A percentile compares a stretch with the other conserved stretches of the same genome.
These are phyloP conservation scores for Aspergillus wentii DNA, from an alignment of 495 filamentous ascomycete species.

Conservation along the genomic window DNA sequence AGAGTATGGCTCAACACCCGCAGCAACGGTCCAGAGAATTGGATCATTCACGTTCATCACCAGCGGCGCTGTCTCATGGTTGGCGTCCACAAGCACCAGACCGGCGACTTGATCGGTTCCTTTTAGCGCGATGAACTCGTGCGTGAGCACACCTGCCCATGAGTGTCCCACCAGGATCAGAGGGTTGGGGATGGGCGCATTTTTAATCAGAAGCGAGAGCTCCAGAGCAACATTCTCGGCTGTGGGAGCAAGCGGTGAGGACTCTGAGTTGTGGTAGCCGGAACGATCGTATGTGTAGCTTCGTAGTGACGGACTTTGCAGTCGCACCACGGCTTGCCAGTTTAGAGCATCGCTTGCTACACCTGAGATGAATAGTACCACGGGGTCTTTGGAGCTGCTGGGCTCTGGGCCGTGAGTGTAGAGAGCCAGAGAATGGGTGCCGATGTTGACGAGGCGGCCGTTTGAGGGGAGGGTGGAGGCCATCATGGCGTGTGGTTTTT, in stretches of 20 bases:
- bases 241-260: constrained; percentile 4
- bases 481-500: constrained; percentile 1
- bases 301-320: constrained; percentile 4
- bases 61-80: constrained; percentile 11
- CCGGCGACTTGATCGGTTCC: constrained; percentile 8
- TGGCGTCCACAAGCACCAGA: constrained; percentile 12
- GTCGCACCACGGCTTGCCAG: constrained; percentile 11
- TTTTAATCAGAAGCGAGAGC: constrained; percentile 8
- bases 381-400: constrained; percentile 1
- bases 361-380: constrained; percentile 11
- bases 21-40: constrained; percentile 8
- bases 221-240: constrained; percentile 9
- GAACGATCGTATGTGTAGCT: constrained; percentile 13
- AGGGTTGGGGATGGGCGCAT: constrained; percentile 6
- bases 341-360: constrained; percentile 10
- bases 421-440: constrained; percentile 12
- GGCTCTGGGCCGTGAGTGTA: constrained; percentile 10
- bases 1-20: constrained; percentile 6
- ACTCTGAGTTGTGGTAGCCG: constrained; percentile 9
- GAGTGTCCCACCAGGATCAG: constrained; percentile 13
- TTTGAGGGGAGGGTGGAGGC: constrained; percentile 9
- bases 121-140: constrained; percentile 12
- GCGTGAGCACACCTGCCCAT: constrained; percentile 12
- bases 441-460: constrained; percentile 10
- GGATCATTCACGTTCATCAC: constrained; percentile 13